Percentiles rank a stretch among this genome's conserved stretches.
phyloP scores from a whole-genome alignment of 331 rosid genomes.

The Rhamnella rubrinervis region DNA sequence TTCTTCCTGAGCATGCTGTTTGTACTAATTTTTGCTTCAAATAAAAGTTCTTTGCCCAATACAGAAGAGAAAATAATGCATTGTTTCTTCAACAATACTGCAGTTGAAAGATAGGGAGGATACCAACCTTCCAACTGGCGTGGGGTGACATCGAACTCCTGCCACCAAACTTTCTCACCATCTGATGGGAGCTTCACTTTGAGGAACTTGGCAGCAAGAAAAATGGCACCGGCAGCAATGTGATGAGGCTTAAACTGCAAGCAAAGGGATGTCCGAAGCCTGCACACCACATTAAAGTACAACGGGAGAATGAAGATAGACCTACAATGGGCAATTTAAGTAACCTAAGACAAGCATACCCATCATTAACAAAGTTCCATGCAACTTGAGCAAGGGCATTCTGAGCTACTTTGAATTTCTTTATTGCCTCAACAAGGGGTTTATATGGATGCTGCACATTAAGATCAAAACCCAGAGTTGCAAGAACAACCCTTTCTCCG shows the following conservation, averaged over 20 bases:
- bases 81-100: too few relatives aligned
- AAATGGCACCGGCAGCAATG: slow-evolving; percentile 99
- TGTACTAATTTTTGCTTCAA: too few relatives aligned
- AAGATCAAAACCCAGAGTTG: slow-evolving; percentile 93
- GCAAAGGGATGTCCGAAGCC: slow-evolving; percentile 98
- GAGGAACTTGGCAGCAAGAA: slow-evolving; percentile 97
- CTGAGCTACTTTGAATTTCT: slow-evolving; percentile 97
- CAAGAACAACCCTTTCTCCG: slow-evolving; percentile 97
- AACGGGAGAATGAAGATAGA: slow-evolving; percentile 44
- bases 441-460: slow-evolving; percentile 96
- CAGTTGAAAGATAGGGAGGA: slow-evolving; percentile 43
- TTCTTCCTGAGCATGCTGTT: too few relatives aligned
- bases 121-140: slow-evolving; percentile 99
- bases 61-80: too few relatives aligned
- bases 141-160: slow-evolving; percentile 98
- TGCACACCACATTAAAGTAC: slow-evolving; percentile 73
- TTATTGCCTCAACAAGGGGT: slow-evolving; percentile 98
- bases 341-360: slow-evolving; percentile 53
- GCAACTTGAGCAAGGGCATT: slow-evolving; percentile 99
- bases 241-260: slow-evolving; percentile 98
- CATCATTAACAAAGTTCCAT: slow-evolving; percentile 98
- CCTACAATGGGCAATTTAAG: slow-evolving; percentile 30
- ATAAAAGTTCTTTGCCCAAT: too few relatives aligned
- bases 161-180: slow-evolving; percentile 99
- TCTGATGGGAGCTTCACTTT: slow-evolving; percentile 96